Evolutionary conservation across 2,329 filamentous ascomycete species (phyloP).

Genomic region (Grosmannia clavigera): DNA sequence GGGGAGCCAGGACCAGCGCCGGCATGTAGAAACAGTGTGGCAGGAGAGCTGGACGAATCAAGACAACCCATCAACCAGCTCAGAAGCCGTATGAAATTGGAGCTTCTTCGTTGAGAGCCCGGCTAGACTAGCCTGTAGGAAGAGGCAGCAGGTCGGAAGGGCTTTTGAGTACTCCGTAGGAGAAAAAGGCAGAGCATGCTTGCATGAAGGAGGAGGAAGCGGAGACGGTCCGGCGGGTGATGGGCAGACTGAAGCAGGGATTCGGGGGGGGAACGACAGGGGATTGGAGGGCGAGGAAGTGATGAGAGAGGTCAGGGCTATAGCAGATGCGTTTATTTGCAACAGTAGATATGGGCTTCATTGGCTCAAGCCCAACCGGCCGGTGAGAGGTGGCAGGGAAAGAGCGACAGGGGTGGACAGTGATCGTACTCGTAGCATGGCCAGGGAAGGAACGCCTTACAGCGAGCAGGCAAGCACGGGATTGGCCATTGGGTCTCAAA

Average conservation of each 20-base stretch:
- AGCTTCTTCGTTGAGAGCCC: background rate
- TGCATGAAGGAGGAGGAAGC: background rate
- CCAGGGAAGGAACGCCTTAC: background rate
- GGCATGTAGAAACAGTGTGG: background rate
- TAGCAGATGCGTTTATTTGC: conserved; percentile 1
- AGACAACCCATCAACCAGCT: background rate
- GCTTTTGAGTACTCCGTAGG: too few relatives aligned
- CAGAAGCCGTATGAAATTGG: background rate
- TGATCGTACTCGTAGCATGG: background rate
- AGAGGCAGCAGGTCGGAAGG: background rate
- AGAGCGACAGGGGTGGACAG: conserved; percentile 2
- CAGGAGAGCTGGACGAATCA: background rate
- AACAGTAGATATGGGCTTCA: background rate
- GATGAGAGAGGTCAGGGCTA: background rate
- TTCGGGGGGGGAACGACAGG: background rate
- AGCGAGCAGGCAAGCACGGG: background rate
- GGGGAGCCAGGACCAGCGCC: too few relatives aligned
- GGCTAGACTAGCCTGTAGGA: background rate
- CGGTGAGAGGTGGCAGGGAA: conserved; percentile 1
- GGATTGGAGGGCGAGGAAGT: background rate
- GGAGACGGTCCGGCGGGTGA: conserved; percentile 2
- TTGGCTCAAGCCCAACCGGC: background rate
- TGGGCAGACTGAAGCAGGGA: background rate
- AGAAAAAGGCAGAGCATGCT: background rate
- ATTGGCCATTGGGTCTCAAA: too few relatives aligned